Base-by-base conservation (phyloP, 148 eudicot genomes). In the Chenopodium suecicum region DNA sequence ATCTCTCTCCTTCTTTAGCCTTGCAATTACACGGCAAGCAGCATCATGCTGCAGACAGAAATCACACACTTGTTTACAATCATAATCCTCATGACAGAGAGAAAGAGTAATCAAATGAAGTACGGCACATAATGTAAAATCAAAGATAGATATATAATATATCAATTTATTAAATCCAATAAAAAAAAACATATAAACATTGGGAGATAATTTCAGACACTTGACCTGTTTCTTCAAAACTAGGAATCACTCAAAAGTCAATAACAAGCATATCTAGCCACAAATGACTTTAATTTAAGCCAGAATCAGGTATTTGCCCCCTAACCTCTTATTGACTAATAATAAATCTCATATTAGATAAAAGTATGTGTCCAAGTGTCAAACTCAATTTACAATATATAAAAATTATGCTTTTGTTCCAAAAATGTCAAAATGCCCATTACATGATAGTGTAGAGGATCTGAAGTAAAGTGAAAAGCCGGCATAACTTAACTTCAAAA, bases 21-120 rank as follows among this genome's bases (percentile, higher is more conserved):
- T 96, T 79, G 98, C 97, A 84, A 94, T 96, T 64, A 96, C 99
- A 89, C 99, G 97, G 87, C 99, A 94, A 73, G 99, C 99, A 27
- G 99, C 98, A 91, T 96, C 99, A 90, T 96, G 99, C 99, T 96
- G 94, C 73, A 81, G 79, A 80, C 6, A 65, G 69, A 86, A 63
- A 9, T 67, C 8, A 0, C 22, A 75, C 22, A 66, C 17, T 62
- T 29, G n/a, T n/a, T 48, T 41, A 13, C 19, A 73, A 29, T 14
- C 63, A 74, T 11, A 27, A 58, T 37, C 48, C 67, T 37, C 79
- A 22, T 63, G n/a, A 41, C 16, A 50, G 54, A 50, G 3, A 50
- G 54, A 50, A 50, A 11, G 70, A 66, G 17, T 14, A 22, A 31
- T 27, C 19, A 27, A 9, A 31, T 7, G 46, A 44, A 9, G 67